phyloP scores from a whole-genome alignment of 2,329 filamentous ascomycete species.

The Leptodontidium sp. region DNA sequence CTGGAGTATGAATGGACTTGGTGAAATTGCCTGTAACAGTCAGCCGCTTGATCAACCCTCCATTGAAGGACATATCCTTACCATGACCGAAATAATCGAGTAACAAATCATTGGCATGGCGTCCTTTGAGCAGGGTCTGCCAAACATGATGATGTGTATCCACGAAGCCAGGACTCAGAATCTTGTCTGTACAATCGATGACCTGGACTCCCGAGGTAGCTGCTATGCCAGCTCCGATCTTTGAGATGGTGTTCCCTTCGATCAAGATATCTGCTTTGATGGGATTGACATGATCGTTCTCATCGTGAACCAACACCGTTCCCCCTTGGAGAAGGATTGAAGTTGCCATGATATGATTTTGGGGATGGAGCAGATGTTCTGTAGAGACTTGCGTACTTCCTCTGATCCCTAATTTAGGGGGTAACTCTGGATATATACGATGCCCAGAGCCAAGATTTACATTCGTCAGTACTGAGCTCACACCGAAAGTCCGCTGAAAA shows the following conservation, averaged over 20 bases:
- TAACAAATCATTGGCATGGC: constrained; percentile 51
- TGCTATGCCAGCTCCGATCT: constrained; percentile 45
- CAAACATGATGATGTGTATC: constrained; percentile 48
- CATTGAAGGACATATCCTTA: constrained; percentile 30
- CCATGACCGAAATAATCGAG: constrained; percentile 53
- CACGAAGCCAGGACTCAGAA: constrained; percentile 49
- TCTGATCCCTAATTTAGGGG: neutral
- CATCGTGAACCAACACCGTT: constrained; percentile 48
- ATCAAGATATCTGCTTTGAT: constrained; percentile 44
- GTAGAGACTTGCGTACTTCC: neutral
- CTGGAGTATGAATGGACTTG: constrained; percentile 48
- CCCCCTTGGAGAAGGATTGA: constrained; percentile 49
- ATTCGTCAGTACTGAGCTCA: too few relatives aligned
- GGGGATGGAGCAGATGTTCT: too few relatives aligned
- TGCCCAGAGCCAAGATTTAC: too few relatives aligned
- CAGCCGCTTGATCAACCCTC: neutral
- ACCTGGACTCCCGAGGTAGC: constrained; percentile 35
- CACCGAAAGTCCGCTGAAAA: too few relatives aligned
- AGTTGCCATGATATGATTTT: neutral
- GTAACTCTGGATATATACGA: neutral
- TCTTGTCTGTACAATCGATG: constrained; percentile 50
- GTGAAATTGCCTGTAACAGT: constrained; percentile 49
- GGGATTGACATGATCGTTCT: constrained; percentile 45
- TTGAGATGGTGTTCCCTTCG: constrained; percentile 47
- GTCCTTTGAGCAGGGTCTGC: constrained; percentile 50